phyloP scores from a whole-genome alignment of 2,329 filamentous ascomycete species.

The Dothistroma septosporum region DNA sequence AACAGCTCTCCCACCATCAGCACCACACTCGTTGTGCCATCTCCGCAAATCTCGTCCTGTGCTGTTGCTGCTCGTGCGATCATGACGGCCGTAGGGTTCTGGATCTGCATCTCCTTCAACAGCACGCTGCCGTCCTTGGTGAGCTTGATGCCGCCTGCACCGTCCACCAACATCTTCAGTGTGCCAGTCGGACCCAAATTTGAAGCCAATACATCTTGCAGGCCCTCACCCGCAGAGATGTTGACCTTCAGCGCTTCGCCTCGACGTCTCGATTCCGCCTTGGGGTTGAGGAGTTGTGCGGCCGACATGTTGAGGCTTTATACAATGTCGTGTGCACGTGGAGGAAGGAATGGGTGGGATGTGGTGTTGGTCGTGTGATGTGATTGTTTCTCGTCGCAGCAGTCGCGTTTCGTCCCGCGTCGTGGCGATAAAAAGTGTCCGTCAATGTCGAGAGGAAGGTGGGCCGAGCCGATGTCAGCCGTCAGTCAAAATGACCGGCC shows the following conservation, averaged over 20 bases:
- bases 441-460: background rate
- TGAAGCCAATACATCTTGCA: slow-evolving; percentile 75
- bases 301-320: slow-evolving; percentile 68
- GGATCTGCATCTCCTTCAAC: slow-evolving; percentile 78
- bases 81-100: slow-evolving; percentile 92
- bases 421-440: background rate
- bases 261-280: slow-evolving; percentile 95
- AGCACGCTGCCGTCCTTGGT: slow-evolving; percentile 97
- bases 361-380: slow-evolving; percentile 6
- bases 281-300: slow-evolving; percentile 95
- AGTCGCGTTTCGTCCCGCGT: slow-evolving; percentile 7
- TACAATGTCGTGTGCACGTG: slow-evolving; percentile 1
- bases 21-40: slow-evolving; percentile 95
- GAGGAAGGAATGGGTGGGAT: background rate
- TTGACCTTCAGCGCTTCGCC: slow-evolving; percentile 96
- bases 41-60: slow-evolving; percentile 96
- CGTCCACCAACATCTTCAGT: slow-evolving; percentile 82
- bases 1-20: slow-evolving; percentile 91
- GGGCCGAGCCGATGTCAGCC: background rate
- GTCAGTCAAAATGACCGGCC: background rate
- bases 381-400: background rate
- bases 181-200: slow-evolving; percentile 92
- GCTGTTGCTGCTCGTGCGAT: slow-evolving; percentile 82
- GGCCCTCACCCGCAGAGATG: slow-evolving; percentile 89
- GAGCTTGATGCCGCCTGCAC: slow-evolving; percentile 78